phyloP scores from a whole-genome alignment of 768 basidiomycete species.

The Daedaleopsis nitida region DNA sequence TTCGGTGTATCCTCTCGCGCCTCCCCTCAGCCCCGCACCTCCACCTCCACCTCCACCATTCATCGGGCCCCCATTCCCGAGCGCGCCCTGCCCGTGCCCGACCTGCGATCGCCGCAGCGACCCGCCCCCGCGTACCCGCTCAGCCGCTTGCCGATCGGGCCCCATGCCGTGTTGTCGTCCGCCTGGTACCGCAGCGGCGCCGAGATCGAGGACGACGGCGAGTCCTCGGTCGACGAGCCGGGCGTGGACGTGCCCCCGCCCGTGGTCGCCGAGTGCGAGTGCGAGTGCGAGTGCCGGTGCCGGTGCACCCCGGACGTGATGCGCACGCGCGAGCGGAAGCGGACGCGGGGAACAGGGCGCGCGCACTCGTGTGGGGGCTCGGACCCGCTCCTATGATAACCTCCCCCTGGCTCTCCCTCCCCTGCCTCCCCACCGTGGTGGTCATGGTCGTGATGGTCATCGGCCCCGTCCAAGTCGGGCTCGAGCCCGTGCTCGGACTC shows the following conservation, averaged over 20 bases:
- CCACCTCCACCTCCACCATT: constrained; percentile 15
- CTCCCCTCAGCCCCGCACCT: constrained; percentile 22
- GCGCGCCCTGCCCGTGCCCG: constrained; percentile 8
- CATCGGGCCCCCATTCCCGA: constrained; percentile 4
- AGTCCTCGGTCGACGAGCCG: constrained; percentile 57
- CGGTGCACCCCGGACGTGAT: constrained; percentile 70
- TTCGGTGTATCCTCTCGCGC: constrained; percentile 32
- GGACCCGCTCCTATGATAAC: constrained; percentile 2
- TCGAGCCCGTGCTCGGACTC: constrained; percentile 10
- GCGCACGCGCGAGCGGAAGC: constrained; percentile 75
- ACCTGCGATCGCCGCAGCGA: constrained; percentile 13
- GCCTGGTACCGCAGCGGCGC: constrained; percentile 66
- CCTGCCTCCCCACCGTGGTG: constrained; percentile 2
- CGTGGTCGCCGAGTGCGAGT: constrained; percentile 1
- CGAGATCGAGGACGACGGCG: constrained; percentile 80
- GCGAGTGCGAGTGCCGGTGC: constrained; percentile 34
- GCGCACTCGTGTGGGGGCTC: constrained; percentile 7
- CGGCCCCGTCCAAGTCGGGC: background rate
- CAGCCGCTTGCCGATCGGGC: constrained; percentile 62
- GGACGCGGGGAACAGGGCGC: constrained; percentile 43
- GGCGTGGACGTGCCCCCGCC: constrained; percentile 35
- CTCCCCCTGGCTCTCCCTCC: background rate
- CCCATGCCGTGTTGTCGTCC: constrained; percentile 56
- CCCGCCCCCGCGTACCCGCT: constrained; percentile 30
- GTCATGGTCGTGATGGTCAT: background rate